Base-by-base conservation (phyloP, 1,284 basidiomycete genomes). In the Athelia sp. region DNA sequence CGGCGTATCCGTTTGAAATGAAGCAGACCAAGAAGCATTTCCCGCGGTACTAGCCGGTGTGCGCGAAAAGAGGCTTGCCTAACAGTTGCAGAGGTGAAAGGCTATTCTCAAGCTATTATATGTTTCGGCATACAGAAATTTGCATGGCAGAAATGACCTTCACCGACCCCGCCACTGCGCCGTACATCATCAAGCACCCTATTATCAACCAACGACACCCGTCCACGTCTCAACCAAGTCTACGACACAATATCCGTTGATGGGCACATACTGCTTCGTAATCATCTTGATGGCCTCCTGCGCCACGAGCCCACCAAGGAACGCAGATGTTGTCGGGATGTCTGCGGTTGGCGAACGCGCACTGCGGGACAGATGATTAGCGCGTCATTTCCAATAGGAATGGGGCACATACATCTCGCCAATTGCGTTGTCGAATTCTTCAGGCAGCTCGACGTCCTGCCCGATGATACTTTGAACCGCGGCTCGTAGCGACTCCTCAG, bases 231-330 rank as follows among this genome's bases (percentile, higher is more conserved):
- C 84, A 46, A 98, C 81, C 52, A 98, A 78, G 70, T 99, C 94
- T 48, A 96, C 76, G 22, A 93, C 75, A 56, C 89, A 92, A 53
- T 87, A 88, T 18, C 93, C 92, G 58, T 90, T 84, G 50, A 97
- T 78, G 2, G 96, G 96, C 18, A 93, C 78, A 66, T 99, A 99
- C 69, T 99, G 97, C 62, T 85, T 86, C 53, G 96, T 98, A 59
- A 98, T 87, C 67, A 98, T 78, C 77, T 99, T 99, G 79, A 99
- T 98, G 6, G 86, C 84, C 68, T 99, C 97, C 60, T 99, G 97
- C n/a, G 93, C 93, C 22, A 95, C 89, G 17, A 99, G 68, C 0
- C 96, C 97, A 14, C 97, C 97, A 2, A 98, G 70, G 61, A 99
- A 84, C 0, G 94, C 94, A 0, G 97, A 91, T 0, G 88, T 95